Evolutionary conservation across 441 rosid species (phyloP), one percentile per base, ranked within the genome.

Genomic region (Melastoma candidum): DNA sequence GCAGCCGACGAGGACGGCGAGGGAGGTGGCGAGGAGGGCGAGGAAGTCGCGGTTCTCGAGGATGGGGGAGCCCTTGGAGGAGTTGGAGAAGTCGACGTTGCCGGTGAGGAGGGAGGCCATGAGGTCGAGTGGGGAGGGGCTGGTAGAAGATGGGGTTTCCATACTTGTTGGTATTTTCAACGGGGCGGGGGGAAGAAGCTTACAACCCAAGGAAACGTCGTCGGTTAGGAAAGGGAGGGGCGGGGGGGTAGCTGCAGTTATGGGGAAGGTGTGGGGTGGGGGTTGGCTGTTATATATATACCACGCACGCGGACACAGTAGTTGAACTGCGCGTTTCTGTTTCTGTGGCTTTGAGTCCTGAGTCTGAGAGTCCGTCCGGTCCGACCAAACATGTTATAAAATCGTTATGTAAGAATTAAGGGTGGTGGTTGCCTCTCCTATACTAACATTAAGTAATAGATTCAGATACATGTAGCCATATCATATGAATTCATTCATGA

Each of bases 1-100:
- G 60, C 93, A 87, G 6, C 99, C 99, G 49, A 93, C 75, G 55
- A 93, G 55, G 47, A 87, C 85, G 0, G 99, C 96, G 12, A 93
- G 72, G 53, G 96, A 80, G 51, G 99, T 84, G 12, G 97, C 73
- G 2, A 86, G 51, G 13, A 93, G 54, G 84, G 83, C 77, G 0
- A 80, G 78, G 57, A 89, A 62, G n/a, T 29, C 26, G 46, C 55
- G 55, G 55, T 52, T 52, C 55, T 32, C 55, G 43, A 52, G 55
- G 46, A 52, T 25, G 54, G 26, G 7, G 26, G 36, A 41, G 55
- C 44, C 46, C 45, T 29, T 29, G 36, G 55, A 52, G 55, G 44
- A 29, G 55, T 52, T 52, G 26, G 55, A 52, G 0, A 44, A 44
- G 55, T 52, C 55, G 44, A 4, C 12, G n/a, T 36, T 10, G 43